Evolutionary conservation across 352 stramenopile genomes (phyloP), one percentile per base, ranked within the genome.

Genomic region (Pythium utonaiense): DNA sequence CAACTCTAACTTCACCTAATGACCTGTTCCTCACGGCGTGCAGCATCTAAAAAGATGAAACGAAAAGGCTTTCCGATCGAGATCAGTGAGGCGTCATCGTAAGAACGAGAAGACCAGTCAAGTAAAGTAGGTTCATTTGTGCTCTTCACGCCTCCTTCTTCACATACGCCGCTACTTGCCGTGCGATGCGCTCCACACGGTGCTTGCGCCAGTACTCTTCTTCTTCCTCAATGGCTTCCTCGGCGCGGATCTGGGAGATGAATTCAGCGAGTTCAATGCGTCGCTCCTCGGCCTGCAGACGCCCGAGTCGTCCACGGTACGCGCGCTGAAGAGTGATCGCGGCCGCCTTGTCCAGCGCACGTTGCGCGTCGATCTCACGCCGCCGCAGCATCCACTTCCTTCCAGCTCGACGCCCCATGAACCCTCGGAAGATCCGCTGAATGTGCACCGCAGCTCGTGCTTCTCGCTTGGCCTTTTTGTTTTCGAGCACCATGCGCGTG

Each of bases 191-290:
- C 55, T 89, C 78, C 5, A 88, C 57, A 42, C 64, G 74, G 49
- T 89, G 81, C 16, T 55, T 71, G 6, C 69, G 62, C 81, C 81
- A 91, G 69, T 89, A 89, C 55, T 84, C 81, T 34, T 88, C 71
- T 55, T 98, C 91, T 53, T 98, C 93, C 12, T 89, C 82, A 34
- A 91, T 86, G 19, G 89, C 88, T 59, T 98, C 93, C 50, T 97
- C 86, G 10, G 86, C 81, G 24, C 93, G 83, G 41, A 98, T 82
- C 34, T 94, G 78, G 24, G 89, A 88, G 51, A 98, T 96, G 63
- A 98, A 98, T 69, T 98, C 86, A 21, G 89, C 91, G 57, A 98
- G 83, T 57, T 98, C 91, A n/a, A 89, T 78, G 34, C 93, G 77
- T 24, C 80, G 62, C 27, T 95, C 83, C 48, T 92, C 85, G 8